Evolutionary conservation across 2,329 filamentous ascomycete genomes (phyloP).

Genomic region (Acrodontium crateriforme): DNA sequence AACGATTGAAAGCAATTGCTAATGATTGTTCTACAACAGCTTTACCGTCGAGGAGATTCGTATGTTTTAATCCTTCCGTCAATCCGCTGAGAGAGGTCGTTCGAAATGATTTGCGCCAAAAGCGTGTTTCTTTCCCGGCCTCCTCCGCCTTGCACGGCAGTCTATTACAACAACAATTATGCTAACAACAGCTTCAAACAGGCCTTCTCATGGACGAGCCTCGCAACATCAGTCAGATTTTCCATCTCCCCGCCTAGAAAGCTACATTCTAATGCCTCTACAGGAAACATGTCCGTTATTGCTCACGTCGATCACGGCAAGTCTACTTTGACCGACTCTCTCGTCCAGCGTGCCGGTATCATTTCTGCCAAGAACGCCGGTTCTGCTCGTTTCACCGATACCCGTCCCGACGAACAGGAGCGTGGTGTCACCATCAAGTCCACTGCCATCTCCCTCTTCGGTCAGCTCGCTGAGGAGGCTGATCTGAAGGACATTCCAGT

Average conservation of each 20-base stretch:
- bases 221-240: constrained; percentile 54
- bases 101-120: neutral
- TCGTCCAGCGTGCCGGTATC: constrained; percentile 98
- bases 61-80: constrained; percentile 9
- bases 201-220: constrained; percentile 74
- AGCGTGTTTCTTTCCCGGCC: neutral
- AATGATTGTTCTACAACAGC: too few relatives aligned
- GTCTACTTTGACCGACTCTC: constrained; percentile 97
- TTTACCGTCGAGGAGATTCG: constrained; percentile 89
- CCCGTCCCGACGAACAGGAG: constrained; percentile 94
- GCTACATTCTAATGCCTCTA: too few relatives aligned
- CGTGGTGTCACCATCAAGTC: constrained; percentile 99
- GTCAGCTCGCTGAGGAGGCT: constrained; percentile 62
- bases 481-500: constrained; percentile 91
- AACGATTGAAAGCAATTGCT: too few relatives aligned
- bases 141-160: too few relatives aligned
- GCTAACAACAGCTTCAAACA: constrained; percentile 50
- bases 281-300: constrained; percentile 99
- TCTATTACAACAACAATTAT: constrained; percentile 2
- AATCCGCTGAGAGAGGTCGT: too few relatives aligned
- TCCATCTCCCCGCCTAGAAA: too few relatives aligned
- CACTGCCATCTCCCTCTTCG: constrained; percentile 97
- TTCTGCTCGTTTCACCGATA: constrained; percentile 92
- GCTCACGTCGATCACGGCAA: constrained; percentile 99
- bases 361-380: constrained; percentile 97